phyloP scores from a whole-genome alignment of 1,284 basidiomycete species.

The Ceratobasidium sp. region DNA sequence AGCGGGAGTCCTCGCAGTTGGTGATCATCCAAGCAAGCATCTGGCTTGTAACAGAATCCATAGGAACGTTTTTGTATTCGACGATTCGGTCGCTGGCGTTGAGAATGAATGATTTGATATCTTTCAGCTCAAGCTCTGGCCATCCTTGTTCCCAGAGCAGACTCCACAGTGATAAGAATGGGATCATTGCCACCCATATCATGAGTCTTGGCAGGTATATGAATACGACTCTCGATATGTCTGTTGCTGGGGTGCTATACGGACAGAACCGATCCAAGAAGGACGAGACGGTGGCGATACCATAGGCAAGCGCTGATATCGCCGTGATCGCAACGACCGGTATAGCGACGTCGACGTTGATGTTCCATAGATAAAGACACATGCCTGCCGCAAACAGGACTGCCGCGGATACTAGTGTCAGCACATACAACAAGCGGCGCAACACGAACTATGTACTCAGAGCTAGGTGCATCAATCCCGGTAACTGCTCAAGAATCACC shows the following conservation, averaged over 20 bases:
- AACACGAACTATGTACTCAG: background rate
- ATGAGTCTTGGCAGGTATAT: too few relatives aligned
- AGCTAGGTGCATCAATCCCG: background rate
- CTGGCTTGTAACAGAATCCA: background rate
- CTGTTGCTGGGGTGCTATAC: background rate
- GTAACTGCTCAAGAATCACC: background rate
- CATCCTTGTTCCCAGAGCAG: too few relatives aligned
- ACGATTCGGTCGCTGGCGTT: too few relatives aligned
- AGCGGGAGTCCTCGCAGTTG: slow-evolving; percentile 17
- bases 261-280: background rate
- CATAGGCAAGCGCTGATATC: background rate
- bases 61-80: background rate
- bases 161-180: too few relatives aligned
- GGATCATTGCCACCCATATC: too few relatives aligned
- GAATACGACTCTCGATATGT: background rate
- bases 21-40: background rate
- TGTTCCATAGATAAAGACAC: background rate
- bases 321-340: background rate
- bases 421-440: background rate
- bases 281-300: background rate
- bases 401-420: background rate
- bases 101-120: too few relatives aligned
- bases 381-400: slow-evolving; percentile 2
- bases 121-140: too few relatives aligned
- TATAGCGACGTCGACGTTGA: background rate